Evolutionary conservation across 2,329 filamentous ascomycete genomes (phyloP), one percentile per base, ranked within the genome.

Genomic region (Curvularia hawaiiensis): DNA sequence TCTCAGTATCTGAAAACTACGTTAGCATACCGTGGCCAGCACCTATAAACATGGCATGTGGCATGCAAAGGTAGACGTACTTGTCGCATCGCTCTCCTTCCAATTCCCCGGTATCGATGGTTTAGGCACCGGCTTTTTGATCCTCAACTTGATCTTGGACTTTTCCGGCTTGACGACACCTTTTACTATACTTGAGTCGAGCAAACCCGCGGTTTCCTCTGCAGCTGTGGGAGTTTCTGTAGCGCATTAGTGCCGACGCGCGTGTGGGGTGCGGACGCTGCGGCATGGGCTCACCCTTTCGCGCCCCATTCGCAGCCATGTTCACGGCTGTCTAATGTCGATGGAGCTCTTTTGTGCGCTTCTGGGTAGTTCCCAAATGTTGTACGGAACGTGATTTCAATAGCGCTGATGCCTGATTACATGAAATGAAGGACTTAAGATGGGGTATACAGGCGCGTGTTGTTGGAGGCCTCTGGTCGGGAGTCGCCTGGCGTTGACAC

Each of bases 51-150:
- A 41, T 43, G 48, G 43, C 12, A 9, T 44, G 50, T 38, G 24
- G 28, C 20, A n/a, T 24, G 22, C 18, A 45, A 24, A 48, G 18
- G 44, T 38, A 18, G 9, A 62, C 79, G 38, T 79, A 88, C 88
- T 85, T 66, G 87, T 86, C 26, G 85, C 78, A 46, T 88, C 80
- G 64, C 81, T 85, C 65, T 90, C 88, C 66, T 84, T 85, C 88
- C 89, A 91, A 68, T 89, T 90, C 24, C 89, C 89, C 4, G 87
- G 84, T 66, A 88, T 87, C 54, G 78, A 85, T 54, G 87, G 82
- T 73, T 88, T 90, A 0, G 86, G 85, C 0, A 81, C 76, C 1
- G 82, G 75, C 66, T 85, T 89, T 76, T 87, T 90, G 22, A 91
- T 61, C 60, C 76, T 78, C 50, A 78, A 56, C 3, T 72, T 76